Conservation (phyloP, 768 basidiomycete species). For the Fomitopsis pulvina region DNA sequence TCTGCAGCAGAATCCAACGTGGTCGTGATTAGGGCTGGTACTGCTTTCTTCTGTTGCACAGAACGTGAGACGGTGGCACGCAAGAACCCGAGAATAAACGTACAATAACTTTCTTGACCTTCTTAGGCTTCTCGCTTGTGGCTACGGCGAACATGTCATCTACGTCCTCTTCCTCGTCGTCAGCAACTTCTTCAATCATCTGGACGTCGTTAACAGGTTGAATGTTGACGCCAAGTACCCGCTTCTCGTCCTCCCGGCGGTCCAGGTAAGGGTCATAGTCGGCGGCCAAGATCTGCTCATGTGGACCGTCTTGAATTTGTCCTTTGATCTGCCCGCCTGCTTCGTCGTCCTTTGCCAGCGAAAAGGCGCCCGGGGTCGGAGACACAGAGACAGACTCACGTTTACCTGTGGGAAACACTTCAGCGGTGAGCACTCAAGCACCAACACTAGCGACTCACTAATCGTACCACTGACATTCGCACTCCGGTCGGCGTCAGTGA, state of each 20-base stretch:
- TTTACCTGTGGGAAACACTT: constrained; percentile 28
- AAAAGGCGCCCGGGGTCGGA: constrained; percentile 54
- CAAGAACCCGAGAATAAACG: constrained; percentile 17
- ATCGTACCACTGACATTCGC: constrained; percentile 3
- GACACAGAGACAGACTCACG: constrained; percentile 52
- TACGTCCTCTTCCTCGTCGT: constrained; percentile 78
- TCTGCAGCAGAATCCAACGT: constrained; percentile 89
- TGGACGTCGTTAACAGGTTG: constrained; percentile 36
- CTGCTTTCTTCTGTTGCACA: constrained; percentile 37
- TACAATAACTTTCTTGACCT: constrained; percentile 47
- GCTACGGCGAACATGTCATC: constrained; percentile 93
- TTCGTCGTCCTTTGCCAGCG: constrained; percentile 61
- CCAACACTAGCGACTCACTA: background rate
- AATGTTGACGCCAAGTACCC: constrained; percentile 41
- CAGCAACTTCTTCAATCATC: constrained; percentile 42
- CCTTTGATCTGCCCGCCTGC: constrained; percentile 41
- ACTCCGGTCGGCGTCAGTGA: constrained; percentile 7
- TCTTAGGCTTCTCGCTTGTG: constrained; percentile 45
- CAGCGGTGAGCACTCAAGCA: background rate
- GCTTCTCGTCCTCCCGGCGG: constrained; percentile 76
- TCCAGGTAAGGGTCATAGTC: constrained; percentile 89
- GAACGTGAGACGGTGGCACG: background rate
- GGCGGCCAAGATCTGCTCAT: constrained; percentile 79
- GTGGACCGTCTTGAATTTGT: constrained; percentile 37
- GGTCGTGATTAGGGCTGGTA: constrained; percentile 65